Evolutionary conservation across 2,329 filamentous ascomycete genomes (phyloP), one percentile per base, ranked within the genome.

Genomic region (Aspergillus pseudoglaucus): DNA sequence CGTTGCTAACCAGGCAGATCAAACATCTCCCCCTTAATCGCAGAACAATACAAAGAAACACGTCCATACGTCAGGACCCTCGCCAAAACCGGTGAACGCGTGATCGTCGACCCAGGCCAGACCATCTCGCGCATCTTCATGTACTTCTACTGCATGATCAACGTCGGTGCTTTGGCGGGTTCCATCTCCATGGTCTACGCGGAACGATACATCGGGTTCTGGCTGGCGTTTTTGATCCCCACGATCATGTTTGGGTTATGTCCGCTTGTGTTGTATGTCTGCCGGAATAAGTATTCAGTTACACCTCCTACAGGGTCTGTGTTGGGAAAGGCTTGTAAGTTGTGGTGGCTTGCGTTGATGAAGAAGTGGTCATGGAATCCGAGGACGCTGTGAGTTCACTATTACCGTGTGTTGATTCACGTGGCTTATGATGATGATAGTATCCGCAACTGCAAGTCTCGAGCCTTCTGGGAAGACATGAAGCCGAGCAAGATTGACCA

Each of bases 151-250:
- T 75, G 85, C 42, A 77, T 83, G 60, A 85, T 87, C 70, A 87
- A 87, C 62, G 62, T 85, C 15, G 85, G 85, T 39, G 78, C 81
- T 41, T 70, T 83, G 42, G 60, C 75, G 45, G 80, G 76, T 30
- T 81, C 82, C 63, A 77, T 85, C 50, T 73, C 71, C 59, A 88
- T 85, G 80, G 82, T 82, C 30, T 89, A 86, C 59, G 81, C 84
- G 1, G 86, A 88, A 67, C 85, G 86, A 64, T 87, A 87, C 53
- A 77, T 88, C 39, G 85, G 85, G 7, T 89, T 87, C 71, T 89
- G 83, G 60, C 56, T 61, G 3, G 53, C 48, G 53, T 85, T 56
- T 67, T 65, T 84, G 38, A 74, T 88, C 14, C 85, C 85, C 7
- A 87, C 84, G 2, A 65, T 75, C 50, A 69, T 87, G 59, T 85